These are phyloP conservation scores for Komagataella populi DNA, from an alignment of 805 yeast species.

Conservation along the genomic window DNA sequence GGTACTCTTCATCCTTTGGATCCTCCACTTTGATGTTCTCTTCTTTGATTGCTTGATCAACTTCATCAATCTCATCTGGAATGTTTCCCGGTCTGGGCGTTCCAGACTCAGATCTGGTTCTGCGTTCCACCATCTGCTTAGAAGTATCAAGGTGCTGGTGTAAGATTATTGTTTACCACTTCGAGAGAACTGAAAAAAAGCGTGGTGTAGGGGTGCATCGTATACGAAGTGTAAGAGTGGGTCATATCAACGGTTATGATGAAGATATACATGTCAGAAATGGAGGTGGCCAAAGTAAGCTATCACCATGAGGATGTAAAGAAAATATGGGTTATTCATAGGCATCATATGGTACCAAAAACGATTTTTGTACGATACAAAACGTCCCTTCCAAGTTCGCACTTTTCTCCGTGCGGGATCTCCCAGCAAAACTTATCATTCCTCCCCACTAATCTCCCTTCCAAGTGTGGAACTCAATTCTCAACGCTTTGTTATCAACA, in stretches of 20 bases:
- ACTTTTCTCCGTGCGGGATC: not conserved
- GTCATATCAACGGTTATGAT: too few relatives aligned
- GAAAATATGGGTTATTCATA: not conserved
- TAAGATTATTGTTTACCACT: not conserved
- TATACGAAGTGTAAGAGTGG: too few relatives aligned
- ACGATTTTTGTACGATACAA: too few relatives aligned
- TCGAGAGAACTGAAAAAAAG: not conserved
- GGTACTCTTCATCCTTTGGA: not conserved
- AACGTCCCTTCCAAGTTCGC: not conserved
- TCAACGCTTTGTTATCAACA: not conserved
- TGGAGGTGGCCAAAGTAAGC: too few relatives aligned
- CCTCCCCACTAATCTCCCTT: not conserved
- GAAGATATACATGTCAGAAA: too few relatives aligned
- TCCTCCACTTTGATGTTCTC: not conserved
- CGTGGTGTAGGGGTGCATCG: not conserved
- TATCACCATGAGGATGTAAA: too few relatives aligned
- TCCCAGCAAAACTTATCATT: not conserved
- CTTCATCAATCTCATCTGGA: not conserved
- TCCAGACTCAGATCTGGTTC: not conserved
- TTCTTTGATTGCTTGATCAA: not conserved
- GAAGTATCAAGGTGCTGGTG: not conserved
- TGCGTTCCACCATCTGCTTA: not conserved
- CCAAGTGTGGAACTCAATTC: not conserved
- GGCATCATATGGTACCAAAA: too few relatives aligned
- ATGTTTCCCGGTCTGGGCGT: not conserved